Evolutionary conservation across 1,284 basidiomycete species (phyloP).

Genomic region (Microbotryum intermedium): DNA sequence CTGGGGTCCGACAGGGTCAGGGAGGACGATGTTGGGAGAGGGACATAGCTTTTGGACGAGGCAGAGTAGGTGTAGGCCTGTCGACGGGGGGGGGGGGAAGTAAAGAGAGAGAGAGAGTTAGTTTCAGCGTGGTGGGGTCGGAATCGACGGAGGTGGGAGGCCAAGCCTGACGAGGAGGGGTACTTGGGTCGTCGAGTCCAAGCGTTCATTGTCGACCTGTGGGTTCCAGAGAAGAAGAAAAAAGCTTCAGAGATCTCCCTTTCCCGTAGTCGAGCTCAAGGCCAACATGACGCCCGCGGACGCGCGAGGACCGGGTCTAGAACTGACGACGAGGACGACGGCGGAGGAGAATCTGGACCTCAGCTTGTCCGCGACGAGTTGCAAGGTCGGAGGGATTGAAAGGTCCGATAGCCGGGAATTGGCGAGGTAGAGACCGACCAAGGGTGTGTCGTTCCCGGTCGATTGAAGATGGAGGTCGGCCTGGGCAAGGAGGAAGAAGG

Average conservation of each 20-base stretch:
- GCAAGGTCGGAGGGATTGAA: slow-evolving; percentile 52
- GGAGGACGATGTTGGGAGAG: slow-evolving; percentile 24
- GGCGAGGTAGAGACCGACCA: slow-evolving; percentile 66
- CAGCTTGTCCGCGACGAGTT: slow-evolving; percentile 45
- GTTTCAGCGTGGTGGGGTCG: neutral
- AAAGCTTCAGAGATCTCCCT: neutral
- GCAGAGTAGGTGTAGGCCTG: neutral
- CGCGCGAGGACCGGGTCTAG: too few species aligned
- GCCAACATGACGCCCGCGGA: too few species aligned
- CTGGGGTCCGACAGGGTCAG: slow-evolving; percentile 42
- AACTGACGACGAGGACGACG: slow-evolving; percentile 55
- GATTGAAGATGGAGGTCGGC: slow-evolving; percentile 5
- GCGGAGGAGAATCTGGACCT: slow-evolving; percentile 47
- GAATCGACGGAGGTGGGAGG: neutral
- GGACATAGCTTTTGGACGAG: slow-evolving; percentile 35
- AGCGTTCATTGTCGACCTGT: slow-evolving; percentile 52
- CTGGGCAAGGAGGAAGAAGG: neutral
- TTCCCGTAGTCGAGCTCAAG: too few species aligned
- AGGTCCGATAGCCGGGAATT: slow-evolving; percentile 54
- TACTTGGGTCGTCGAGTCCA: slow-evolving; percentile 45
- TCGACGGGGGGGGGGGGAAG: slow-evolving; percentile 1
- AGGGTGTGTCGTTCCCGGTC: slow-evolving; percentile 20
- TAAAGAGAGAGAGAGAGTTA: neutral
- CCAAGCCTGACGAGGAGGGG: slow-evolving; percentile 50
- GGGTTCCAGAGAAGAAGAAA: neutral